A percentile compares a stretch with the other conserved stretches of the same genome.
Conservation (phyloP, 345 rosid species). For the Corymbia maculata region DNA sequence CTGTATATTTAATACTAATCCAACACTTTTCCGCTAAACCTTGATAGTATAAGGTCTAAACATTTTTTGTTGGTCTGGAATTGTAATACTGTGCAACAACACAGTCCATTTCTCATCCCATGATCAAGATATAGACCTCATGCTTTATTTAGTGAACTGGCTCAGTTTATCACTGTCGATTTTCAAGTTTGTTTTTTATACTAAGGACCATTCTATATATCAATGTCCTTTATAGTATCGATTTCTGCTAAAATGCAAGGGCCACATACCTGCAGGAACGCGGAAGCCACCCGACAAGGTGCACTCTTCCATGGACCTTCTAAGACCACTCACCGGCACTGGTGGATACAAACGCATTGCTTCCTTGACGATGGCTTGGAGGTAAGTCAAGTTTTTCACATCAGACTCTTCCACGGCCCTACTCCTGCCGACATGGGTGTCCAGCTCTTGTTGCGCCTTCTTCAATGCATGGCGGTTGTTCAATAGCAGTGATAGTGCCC, state of each 20-base stretch:
- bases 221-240: background rate
- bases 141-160: background rate
- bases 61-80: background rate
- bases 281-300: conserved; percentile 5
- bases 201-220: background rate
- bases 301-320: conserved; percentile 12
- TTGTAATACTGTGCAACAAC: accelerated
- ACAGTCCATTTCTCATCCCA: background rate
- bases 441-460: conserved; percentile 19
- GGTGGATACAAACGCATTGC: conserved; percentile 15
- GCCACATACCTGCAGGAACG: conserved; percentile 3
- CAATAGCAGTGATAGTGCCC: conserved; percentile 22
- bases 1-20: background rate
- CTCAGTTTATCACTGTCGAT: too few relatives aligned
- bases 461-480: conserved; percentile 8
- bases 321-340: background rate
- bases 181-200: too few relatives aligned
- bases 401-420: conserved; percentile 18
- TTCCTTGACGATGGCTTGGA: conserved; percentile 22
- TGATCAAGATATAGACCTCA: background rate
- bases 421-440: conserved; percentile 8
- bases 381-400: conserved; percentile 3
- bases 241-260: background rate
- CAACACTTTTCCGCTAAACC: background rate
- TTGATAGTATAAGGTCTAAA: background rate